These are phyloP conservation scores for Ophiostoma sp. DNA, from an alignment of 2,329 filamentous ascomycete genomes.

Conservation along the genomic window DNA sequence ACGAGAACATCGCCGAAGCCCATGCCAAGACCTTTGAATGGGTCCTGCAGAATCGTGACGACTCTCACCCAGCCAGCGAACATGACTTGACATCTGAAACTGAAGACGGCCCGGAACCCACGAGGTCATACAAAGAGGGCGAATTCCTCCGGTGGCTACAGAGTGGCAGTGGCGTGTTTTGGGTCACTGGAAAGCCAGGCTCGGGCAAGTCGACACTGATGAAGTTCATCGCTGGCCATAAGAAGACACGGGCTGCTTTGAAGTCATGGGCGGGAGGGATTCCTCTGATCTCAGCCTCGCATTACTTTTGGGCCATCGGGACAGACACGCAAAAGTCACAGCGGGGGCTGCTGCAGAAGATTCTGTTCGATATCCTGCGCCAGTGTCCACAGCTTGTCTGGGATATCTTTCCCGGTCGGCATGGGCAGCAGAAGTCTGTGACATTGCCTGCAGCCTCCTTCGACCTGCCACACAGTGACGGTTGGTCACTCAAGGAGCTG, in stretches of 20 bases:
- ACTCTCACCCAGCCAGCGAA: neutral
- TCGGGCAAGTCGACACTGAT: slow-evolving; percentile 23
- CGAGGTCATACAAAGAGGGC: neutral
- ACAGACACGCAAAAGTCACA: slow-evolving; percentile 17
- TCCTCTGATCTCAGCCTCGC: neutral
- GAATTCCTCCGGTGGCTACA: slow-evolving; percentile 15
- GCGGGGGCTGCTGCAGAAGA: slow-evolving; percentile 18
- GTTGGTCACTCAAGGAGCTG: slow-evolving; percentile 5
- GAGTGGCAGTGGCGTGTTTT: slow-evolving; percentile 17
- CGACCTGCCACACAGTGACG: neutral
- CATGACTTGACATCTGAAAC: neutral
- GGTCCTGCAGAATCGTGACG: slow-evolving; percentile 1
- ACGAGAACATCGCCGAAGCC: slow-evolving; percentile 15
- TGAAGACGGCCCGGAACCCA: neutral
- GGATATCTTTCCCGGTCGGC: slow-evolving; percentile 1
- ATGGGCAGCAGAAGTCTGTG: neutral
- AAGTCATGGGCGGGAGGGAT: neutral
- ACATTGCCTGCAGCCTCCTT: neutral
- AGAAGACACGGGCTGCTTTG: neutral
- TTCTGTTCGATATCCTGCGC: slow-evolving; percentile 18
- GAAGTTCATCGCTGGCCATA: slow-evolving; percentile 21
- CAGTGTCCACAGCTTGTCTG: slow-evolving; percentile 15
- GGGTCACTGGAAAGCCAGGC: slow-evolving; percentile 21
- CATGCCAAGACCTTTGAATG: slow-evolving; percentile 19
- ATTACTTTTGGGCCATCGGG: slow-evolving; percentile 21